Conservation (phyloP, 257 asterid genomes). For the Solanum sejunctum region DNA sequence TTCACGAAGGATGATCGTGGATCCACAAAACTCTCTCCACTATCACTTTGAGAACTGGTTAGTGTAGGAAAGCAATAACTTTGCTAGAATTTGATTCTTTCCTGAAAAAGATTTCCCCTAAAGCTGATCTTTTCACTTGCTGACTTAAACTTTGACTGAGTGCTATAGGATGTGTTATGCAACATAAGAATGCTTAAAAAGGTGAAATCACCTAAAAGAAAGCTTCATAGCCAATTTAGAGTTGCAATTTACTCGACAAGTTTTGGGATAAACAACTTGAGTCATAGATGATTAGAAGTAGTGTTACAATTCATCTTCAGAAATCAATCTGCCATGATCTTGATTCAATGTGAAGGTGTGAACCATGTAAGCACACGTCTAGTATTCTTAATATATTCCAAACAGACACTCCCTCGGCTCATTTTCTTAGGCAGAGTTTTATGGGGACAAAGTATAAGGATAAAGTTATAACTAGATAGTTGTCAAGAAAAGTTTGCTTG, state of each 20-base stretch:
- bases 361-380: too few species aligned
- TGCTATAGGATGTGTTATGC: neutral
- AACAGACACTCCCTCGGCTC: neutral
- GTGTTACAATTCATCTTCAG: neutral
- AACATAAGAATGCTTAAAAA: neutral
- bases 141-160: neutral
- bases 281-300: neutral
- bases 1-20: neutral
- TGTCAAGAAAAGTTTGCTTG: neutral
- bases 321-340: neutral
- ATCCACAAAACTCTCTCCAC: neutral
- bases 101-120: neutral
- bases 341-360: too few species aligned
- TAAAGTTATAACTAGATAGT: neutral
- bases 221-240: neutral
- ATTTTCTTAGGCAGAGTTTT: neutral
- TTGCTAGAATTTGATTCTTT: neutral
- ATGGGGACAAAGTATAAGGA: neutral
- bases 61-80: neutral
- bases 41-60: neutral
- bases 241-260: neutral
- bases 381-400: neutral
- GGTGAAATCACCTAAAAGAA: neutral
- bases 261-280: neutral
- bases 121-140: neutral